Evolutionary conservation across 208 protist species (phyloP), one percentile per base, ranked within the genome.

Genomic region (Crithidia bombi): DNA sequence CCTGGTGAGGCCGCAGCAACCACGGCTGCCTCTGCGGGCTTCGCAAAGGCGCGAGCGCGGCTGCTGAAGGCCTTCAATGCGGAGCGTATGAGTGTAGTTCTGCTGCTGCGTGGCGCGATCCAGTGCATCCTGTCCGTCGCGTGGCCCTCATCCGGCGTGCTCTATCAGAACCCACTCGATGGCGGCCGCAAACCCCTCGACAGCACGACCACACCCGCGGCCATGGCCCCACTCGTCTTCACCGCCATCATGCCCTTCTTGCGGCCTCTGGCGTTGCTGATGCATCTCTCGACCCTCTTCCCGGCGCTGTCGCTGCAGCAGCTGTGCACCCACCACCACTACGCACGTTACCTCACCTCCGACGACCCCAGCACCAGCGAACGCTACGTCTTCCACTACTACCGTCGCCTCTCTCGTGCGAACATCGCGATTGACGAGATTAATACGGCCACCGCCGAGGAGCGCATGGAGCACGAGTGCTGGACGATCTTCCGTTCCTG

Each of bases 141-240:
- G 39, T 95, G 87, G 87, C 90, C 90, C 0, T 87, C 73, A n/a
- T 93, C 86, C 1, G 87, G 90, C 15, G 81, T 92, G 33, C 50
- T 95, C 28, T 95, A 89, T 56, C 80, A 85, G 59, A 65, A 64
- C n/a, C 44, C 56, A 3, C 43, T 54, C 14, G 58, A 64, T 21
- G 78, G 73, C 50, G 49, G 54, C 19, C 58, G 75, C 36, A 55
- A 35, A 57, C 46, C 55, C 11, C 41, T 64, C 17, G 65, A 66
- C 46, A 63, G 41, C 35, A 82, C 75, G 6, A 69, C 73, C 14
- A 35, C 69, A 32, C 61, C 75, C 14, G 56, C 59, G 6, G 70
- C 47, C 25, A 76, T 88, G 73, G 71, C 79, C 5, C 63, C 73
- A 2, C 32, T 78, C 14, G 90, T 85, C 2, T 52, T 91, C 21